phyloP scores from a whole-genome alignment of 2,329 filamentous ascomycete genomes.

The Microascus cirrosus region DNA sequence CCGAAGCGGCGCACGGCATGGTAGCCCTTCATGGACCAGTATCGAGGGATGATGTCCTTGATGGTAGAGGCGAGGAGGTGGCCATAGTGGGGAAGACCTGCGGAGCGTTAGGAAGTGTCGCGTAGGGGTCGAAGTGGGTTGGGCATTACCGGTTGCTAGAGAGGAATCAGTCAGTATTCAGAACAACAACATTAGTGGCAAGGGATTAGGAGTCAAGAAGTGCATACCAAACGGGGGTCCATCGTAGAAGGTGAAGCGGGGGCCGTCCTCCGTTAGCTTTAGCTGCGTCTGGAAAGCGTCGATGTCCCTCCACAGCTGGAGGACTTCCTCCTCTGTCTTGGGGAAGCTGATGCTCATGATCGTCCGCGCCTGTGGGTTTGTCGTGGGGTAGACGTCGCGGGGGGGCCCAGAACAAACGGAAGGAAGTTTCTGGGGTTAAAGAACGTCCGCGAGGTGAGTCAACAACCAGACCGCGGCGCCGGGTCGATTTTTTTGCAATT shows the following conservation, averaged over 20 bases:
- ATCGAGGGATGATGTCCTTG: conserved; percentile 83
- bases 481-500: background rate
- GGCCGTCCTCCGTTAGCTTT: conserved; percentile 62
- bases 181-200: background rate
- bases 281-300: conserved; percentile 15
- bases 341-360: conserved; percentile 12
- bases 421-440: background rate
- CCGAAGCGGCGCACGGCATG: conserved; percentile 79
- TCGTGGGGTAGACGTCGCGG: background rate
- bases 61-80: conserved; percentile 78
- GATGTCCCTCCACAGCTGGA: conserved; percentile 11
- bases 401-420: background rate
- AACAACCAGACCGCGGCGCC: background rate
- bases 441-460: background rate
- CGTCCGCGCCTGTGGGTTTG: background rate
- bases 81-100: conserved; percentile 21
- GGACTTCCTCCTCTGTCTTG: conserved; percentile 11
- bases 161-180: background rate
- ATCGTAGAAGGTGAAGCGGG: conserved; percentile 92
- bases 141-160: background rate
- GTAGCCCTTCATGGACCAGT: conserved; percentile 86
- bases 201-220: background rate
- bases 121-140: background rate
- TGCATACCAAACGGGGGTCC: conserved; percentile 52
- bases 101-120: background rate